phyloP scores from a whole-genome alignment of 495 filamentous ascomycete species.

The Penicillium maclennaniae region DNA sequence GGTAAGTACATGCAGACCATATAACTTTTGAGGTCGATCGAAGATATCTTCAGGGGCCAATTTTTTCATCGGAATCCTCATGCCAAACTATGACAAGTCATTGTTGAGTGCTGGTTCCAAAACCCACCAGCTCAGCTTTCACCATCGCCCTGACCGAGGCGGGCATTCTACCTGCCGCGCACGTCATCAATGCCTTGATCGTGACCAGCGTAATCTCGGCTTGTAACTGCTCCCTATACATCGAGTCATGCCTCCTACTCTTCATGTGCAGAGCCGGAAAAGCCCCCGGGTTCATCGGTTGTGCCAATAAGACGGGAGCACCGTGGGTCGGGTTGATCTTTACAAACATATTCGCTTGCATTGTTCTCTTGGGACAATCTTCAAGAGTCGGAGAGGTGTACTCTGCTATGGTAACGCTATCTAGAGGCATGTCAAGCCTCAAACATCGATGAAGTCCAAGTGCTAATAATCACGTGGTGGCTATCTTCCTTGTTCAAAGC shows the following conservation, averaged over 20 bases:
- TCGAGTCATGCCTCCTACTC: constrained; percentile 60
- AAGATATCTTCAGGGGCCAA: constrained; percentile 32
- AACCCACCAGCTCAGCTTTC: constrained; percentile 66
- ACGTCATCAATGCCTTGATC: constrained; percentile 71
- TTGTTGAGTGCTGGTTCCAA: constrained; percentile 44
- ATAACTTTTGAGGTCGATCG: not conserved
- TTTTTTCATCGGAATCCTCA: constrained; percentile 68
- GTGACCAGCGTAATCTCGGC: constrained; percentile 66
- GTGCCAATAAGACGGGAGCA: constrained; percentile 60
- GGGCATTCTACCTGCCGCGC: constrained; percentile 61
- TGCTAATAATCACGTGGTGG: constrained; percentile 35
- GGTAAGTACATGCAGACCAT: constrained; percentile 31
- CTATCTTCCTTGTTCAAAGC: constrained; percentile 66
- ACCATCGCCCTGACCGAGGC: constrained; percentile 67
- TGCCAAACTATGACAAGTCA: constrained; percentile 50
- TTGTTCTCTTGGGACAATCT: constrained; percentile 63
- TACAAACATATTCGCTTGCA: constrained; percentile 60
- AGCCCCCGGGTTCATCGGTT: constrained; percentile 62
- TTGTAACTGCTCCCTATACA: constrained; percentile 66
- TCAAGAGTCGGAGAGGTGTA: constrained; percentile 55
- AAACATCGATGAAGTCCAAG: constrained; percentile 37
- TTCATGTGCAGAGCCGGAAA: constrained; percentile 63
- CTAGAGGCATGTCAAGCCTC: constrained; percentile 29
- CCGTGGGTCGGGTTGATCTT: constrained; percentile 60
- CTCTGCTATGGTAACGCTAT: constrained; percentile 40